A percentile compares a stretch with the other conserved stretches of the same genome.
phyloP scores from a whole-genome alignment of 805 yeast genomes.

The Candida glaebosa region DNA sequence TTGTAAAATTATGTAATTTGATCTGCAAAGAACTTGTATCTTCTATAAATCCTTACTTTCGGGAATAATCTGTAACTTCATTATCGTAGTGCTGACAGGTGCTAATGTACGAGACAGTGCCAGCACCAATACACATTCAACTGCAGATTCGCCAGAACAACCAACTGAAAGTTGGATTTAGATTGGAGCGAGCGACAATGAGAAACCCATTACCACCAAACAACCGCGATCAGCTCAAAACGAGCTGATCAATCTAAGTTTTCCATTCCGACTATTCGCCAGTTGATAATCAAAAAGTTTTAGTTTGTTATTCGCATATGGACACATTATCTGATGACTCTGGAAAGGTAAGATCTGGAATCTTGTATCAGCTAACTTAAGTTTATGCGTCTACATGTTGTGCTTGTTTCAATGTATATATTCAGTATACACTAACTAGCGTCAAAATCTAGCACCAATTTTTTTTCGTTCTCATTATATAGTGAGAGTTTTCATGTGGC shows the following conservation, averaged over 20 bases:
- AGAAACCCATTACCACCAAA: not conserved
- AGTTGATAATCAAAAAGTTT: not conserved
- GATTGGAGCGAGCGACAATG: not conserved
- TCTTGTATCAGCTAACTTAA: constrained; percentile 44
- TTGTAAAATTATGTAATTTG: too few relatives aligned
- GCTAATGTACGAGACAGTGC: too few relatives aligned
- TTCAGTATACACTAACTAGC: not conserved
- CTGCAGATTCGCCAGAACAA: too few relatives aligned
- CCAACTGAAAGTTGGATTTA: constrained; percentile 4
- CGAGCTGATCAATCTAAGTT: not conserved
- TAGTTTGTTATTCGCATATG: constrained; percentile 36
- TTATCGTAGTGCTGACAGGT: too few relatives aligned
- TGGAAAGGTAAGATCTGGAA: constrained; percentile 19
- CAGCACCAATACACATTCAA: too few relatives aligned
- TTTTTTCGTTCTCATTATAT: too few relatives aligned
- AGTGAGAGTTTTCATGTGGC: too few relatives aligned
- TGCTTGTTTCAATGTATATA: too few relatives aligned
- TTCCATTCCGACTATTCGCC: not conserved
- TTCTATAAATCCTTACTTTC: too few relatives aligned
- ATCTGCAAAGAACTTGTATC: too few relatives aligned
- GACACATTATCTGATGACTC: constrained; percentile 48
- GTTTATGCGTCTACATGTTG: constrained; percentile 31
- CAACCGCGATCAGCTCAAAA: not conserved
- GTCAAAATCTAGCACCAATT: too few relatives aligned
- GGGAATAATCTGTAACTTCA: too few relatives aligned